Evolutionary conservation across 1,284 basidiomycete genomes (phyloP).

Genomic region (Cutaneotrichosporon mucoides): DNA sequence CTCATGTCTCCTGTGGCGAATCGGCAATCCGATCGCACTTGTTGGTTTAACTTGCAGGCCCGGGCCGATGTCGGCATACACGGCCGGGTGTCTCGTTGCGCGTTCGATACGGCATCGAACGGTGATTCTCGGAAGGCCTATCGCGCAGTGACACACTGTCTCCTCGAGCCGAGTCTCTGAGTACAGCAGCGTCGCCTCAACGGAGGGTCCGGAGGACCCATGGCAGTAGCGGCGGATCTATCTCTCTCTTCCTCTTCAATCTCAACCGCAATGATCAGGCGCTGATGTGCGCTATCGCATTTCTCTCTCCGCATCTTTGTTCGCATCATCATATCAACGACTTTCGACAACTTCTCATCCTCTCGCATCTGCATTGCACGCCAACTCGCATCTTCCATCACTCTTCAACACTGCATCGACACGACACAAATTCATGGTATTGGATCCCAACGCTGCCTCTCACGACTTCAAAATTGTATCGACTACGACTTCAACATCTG

Average conservation of each 20-base stretch:
- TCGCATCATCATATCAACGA: not conserved
- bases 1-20: not conserved
- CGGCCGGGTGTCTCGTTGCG: not conserved
- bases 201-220: not conserved
- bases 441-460: not conserved
- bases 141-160: not conserved
- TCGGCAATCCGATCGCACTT: not conserved
- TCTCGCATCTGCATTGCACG: too few species aligned
- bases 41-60: not conserved
- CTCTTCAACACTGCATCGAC: not conserved
- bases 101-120: not conserved
- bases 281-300: conserved; percentile 15
- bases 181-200: not conserved
- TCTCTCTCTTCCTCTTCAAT: conserved; percentile 1
- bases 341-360: not conserved
- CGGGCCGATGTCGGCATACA: not conserved
- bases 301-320: not conserved
- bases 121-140: not conserved
- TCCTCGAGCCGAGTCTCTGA: not conserved
- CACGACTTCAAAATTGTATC: not conserved
- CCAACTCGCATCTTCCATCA: not conserved
- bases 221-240: conserved; percentile 6
- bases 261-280: conserved; percentile 11
- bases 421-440: too few species aligned
- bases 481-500: not conserved